Evolutionary conservation across 495 filamentous ascomycete species (phyloP).

Genomic region (Aspergillus nanangensis): DNA sequence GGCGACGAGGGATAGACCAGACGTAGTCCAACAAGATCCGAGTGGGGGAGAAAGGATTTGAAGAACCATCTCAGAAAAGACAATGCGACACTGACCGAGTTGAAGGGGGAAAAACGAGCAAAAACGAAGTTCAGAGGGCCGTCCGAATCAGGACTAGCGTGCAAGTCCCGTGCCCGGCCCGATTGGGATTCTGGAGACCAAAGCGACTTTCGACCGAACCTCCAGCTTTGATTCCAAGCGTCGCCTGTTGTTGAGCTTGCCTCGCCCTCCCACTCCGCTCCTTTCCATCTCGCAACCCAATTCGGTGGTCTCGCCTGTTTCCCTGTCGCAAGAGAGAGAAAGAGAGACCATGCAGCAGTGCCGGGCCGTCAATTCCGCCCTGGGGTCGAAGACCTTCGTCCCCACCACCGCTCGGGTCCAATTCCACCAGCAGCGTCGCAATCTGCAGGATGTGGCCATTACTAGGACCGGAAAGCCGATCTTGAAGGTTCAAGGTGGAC

Average conservation of each 20-base stretch:
- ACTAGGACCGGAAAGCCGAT: slow-evolving; percentile 85
- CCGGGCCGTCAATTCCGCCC: slow-evolving; percentile 41
- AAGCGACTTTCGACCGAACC: slow-evolving; percentile 23
- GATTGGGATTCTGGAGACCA: slow-evolving; percentile 20
- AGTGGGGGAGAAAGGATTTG: too few species aligned
- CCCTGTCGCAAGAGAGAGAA: slow-evolving; percentile 19
- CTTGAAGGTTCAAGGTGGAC: slow-evolving; percentile 74
- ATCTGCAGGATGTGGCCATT: slow-evolving; percentile 75
- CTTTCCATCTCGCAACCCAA: slow-evolving; percentile 13
- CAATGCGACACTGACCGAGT: not conserved
- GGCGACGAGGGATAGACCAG: too few species aligned
- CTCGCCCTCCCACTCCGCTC: slow-evolving; percentile 24
- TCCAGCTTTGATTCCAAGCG: slow-evolving; percentile 25
- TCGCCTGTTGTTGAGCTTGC: slow-evolving; percentile 25
- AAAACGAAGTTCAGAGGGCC: slow-evolving; percentile 2
- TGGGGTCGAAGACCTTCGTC: slow-evolving; percentile 38
- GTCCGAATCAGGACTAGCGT: slow-evolving; percentile 36
- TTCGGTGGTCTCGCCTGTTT: slow-evolving; percentile 28
- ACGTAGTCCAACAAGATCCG: too few species aligned
- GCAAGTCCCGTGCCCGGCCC: slow-evolving; percentile 35
- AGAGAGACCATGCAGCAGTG: slow-evolving; percentile 50
- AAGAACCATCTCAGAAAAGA: not conserved
- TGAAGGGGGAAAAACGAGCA: not conserved
- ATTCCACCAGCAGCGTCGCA: slow-evolving; percentile 46
- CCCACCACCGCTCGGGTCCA: slow-evolving; percentile 38